A percentile compares a stretch with the other conserved stretches of the same genome.
phyloP scores from a whole-genome alignment of 495 filamentous ascomycete species.

The Aspergillus conjunctus region DNA sequence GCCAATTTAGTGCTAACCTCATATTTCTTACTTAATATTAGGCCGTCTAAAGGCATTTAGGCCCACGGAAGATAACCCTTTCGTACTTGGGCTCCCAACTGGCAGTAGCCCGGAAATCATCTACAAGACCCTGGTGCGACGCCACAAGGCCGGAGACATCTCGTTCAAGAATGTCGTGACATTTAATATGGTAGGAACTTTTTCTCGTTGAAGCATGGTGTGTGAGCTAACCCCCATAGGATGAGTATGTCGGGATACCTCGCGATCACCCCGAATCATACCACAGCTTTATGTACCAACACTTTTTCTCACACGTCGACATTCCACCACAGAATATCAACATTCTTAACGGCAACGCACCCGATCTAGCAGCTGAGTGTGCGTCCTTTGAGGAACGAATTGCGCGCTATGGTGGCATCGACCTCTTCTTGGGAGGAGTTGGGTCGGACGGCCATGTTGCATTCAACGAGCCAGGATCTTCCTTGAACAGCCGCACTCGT shows the following conservation, averaged over 20 bases:
- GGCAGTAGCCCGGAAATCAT: slow-evolving; percentile 77
- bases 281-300: slow-evolving; percentile 88
- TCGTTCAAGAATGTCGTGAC: slow-evolving; percentile 87
- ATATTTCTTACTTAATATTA: slow-evolving; percentile 10
- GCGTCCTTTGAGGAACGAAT: slow-evolving; percentile 79
- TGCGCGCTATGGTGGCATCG: slow-evolving; percentile 72
- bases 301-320: slow-evolving; percentile 88
- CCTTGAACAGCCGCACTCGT: slow-evolving; percentile 73
- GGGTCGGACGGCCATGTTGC: slow-evolving; percentile 87
- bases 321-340: slow-evolving; percentile 78
- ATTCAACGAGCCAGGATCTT: slow-evolving; percentile 88
- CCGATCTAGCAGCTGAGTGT: slow-evolving; percentile 75
- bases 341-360: slow-evolving; percentile 81
- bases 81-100: slow-evolving; percentile 82
- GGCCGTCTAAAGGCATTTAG: slow-evolving; percentile 71
- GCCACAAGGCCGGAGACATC: slow-evolving; percentile 74
- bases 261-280: slow-evolving; percentile 82
- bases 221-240: slow-evolving; percentile 47
- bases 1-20: background rate
- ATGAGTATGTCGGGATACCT: slow-evolving; percentile 84
- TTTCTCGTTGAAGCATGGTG: background rate
- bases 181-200: slow-evolving; percentile 77
- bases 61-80: slow-evolving; percentile 69
- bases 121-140: slow-evolving; percentile 75
- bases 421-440: slow-evolving; percentile 83